A percentile compares a stretch with the other conserved stretches of the same genome.
phyloP scores from a whole-genome alignment of 108 stramenopile genomes.

The Fragilariopsis cylindrus region DNA sequence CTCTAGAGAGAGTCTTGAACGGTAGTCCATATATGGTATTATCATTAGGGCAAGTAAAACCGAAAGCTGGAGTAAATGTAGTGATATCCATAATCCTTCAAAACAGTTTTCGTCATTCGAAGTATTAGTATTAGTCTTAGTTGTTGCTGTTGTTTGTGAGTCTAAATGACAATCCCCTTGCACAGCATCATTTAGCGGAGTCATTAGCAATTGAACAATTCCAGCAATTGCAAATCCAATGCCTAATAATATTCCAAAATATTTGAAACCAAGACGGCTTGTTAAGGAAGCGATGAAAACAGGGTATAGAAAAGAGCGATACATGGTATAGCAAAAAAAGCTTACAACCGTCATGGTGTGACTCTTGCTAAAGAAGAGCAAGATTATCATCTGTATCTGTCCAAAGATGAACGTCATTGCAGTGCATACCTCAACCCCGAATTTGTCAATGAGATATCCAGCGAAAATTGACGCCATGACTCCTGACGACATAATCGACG shows the following conservation, averaged over 20 bases:
- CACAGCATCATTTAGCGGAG: slow-evolving; percentile 15
- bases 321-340: slow-evolving; percentile 49
- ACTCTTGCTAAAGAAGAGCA: slow-evolving; percentile 24
- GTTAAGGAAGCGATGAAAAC: slow-evolving; percentile 58
- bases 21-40: slow-evolving; percentile 23
- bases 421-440: slow-evolving; percentile 44
- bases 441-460: slow-evolving; percentile 45
- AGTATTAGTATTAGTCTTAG: not conserved
- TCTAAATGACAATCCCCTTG: slow-evolving; percentile 28
- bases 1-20: not conserved
- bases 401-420: slow-evolving; percentile 39
- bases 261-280: slow-evolving; percentile 56
- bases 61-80: slow-evolving; percentile 19
- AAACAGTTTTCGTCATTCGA: slow-evolving; percentile 9
- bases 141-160: not conserved
- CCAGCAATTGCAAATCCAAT: slow-evolving; percentile 52
- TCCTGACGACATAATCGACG: slow-evolving; percentile 48
- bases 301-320: slow-evolving; percentile 50
- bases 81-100: slow-evolving; percentile 17
- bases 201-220: slow-evolving; percentile 33
- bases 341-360: slow-evolving; percentile 22
- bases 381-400: slow-evolving; percentile 36
- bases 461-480: slow-evolving; percentile 40
- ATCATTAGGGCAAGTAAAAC: slow-evolving; percentile 6
- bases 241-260: slow-evolving; percentile 61